Evolutionary conservation across 1,139 yeast species (phyloP).

Genomic region (Williopsis jadinii): DNA sequence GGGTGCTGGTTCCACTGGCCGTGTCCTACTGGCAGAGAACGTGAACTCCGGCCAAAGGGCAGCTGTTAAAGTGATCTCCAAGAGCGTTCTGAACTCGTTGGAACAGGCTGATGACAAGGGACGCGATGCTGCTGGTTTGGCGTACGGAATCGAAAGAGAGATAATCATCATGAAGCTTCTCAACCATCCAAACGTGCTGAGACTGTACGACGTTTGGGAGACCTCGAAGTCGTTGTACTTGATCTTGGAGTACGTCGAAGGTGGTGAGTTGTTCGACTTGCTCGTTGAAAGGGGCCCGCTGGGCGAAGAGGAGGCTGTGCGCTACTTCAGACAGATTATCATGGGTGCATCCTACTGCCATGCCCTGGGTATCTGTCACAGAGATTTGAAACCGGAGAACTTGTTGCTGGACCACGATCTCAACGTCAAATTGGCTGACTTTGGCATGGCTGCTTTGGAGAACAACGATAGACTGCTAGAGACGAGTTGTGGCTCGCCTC

Average conservation of each 20-base stretch:
- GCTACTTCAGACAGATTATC: slow-evolving; percentile 67
- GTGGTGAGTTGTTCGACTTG: slow-evolving; percentile 74
- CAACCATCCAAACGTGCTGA: slow-evolving; percentile 69
- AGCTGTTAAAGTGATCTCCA: slow-evolving; percentile 76
- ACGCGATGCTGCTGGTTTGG: slow-evolving; percentile 45
- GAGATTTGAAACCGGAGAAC: slow-evolving; percentile 79
- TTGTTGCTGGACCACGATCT: slow-evolving; percentile 57
- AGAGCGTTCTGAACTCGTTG: slow-evolving; percentile 38
- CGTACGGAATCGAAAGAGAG: slow-evolving; percentile 79
- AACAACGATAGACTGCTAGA: slow-evolving; percentile 63
- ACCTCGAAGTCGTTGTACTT: slow-evolving; percentile 67
- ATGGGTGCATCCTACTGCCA: slow-evolving; percentile 81
- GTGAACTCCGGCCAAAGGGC: slow-evolving; percentile 64
- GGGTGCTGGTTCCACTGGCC: slow-evolving; percentile 79
- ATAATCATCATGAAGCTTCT: slow-evolving; percentile 76
- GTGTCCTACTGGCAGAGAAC: slow-evolving; percentile 70
- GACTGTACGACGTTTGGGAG: slow-evolving; percentile 80
- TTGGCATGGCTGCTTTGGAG: slow-evolving; percentile 84
- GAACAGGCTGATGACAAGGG: slow-evolving; percentile 29
- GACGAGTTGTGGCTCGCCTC: slow-evolving; percentile 83
- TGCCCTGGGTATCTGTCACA: slow-evolving; percentile 71
- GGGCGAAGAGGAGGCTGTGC: slow-evolving; percentile 65
- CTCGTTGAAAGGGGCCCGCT: slow-evolving; percentile 77
- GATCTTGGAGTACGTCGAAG: slow-evolving; percentile 76
- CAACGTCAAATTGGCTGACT: slow-evolving; percentile 74